These are phyloP conservation scores for Alternaria dauci DNA, from an alignment of 2,329 filamentous ascomycete species.

Conservation along the genomic window DNA sequence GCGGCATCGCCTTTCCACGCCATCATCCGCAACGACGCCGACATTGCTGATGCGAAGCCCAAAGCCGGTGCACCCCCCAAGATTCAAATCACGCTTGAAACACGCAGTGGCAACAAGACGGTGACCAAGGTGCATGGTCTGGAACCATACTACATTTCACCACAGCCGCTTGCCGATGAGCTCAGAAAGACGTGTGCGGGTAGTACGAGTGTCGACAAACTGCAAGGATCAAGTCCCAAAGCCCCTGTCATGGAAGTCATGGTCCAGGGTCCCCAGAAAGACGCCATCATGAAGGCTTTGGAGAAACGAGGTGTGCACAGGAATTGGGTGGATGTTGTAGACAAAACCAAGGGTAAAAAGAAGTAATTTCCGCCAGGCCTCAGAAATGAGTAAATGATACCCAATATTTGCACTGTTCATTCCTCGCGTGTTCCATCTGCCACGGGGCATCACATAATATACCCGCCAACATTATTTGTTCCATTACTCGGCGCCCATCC, in stretches of 20 bases:
- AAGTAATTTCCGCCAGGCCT: conserved; percentile 22
- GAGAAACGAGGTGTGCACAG: conserved; percentile 65
- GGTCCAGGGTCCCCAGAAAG: conserved; percentile 72
- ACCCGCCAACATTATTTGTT: background rate
- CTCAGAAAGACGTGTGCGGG: conserved; percentile 73
- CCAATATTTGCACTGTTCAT: background rate
- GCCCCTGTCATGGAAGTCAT: conserved; percentile 72
- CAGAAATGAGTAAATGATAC: conserved; percentile 16
- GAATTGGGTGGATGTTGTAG: conserved; percentile 70
- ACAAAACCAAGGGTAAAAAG: conserved; percentile 74
- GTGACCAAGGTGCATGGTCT: conserved; percentile 70
- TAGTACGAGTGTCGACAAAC: conserved; percentile 69
- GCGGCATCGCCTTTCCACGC: conserved; percentile 65
- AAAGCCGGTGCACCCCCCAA: conserved; percentile 69
- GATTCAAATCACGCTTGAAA: conserved; percentile 67
- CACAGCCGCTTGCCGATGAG: conserved; percentile 69
- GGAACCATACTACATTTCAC: conserved; percentile 68
- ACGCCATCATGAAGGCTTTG: conserved; percentile 67
- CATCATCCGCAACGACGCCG: conserved; percentile 61
- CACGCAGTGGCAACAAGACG: conserved; percentile 71
- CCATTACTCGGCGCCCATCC: too few relatives aligned
- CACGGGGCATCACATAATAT: background rate
- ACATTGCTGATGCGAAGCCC: conserved; percentile 59
- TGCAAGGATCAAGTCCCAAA: conserved; percentile 67
- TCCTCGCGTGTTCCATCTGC: background rate